Evolutionary conservation across 768 basidiomycete species (phyloP), one percentile per base, ranked within the genome.

Genomic region (Agaricus subrufescens): DNA sequence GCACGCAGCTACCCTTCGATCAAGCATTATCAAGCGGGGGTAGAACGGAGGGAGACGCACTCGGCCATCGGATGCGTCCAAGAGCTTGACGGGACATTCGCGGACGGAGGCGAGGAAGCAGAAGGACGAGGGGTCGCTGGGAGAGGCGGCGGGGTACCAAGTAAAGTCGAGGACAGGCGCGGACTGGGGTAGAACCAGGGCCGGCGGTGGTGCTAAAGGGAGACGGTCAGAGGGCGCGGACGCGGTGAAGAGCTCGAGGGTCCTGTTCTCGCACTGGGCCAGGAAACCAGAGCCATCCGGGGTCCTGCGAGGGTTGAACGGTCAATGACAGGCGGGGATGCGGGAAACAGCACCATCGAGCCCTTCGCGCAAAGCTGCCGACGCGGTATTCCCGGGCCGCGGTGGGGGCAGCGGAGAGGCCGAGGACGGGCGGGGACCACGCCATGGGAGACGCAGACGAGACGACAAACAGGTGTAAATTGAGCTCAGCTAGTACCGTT

Each of bases 71-170:
- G 71, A 73, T 0, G 84, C 96, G 63, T 98, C 92, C 0, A 97
- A 71, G 12, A 98, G 74, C 62, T 91, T 88, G 1, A 98, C 82
- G 0, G 95, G 94, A 44, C 82, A 82, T 66, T 96, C 94, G 26
- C 91, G 80, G 6, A 95, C 83, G 5, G 89, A 93, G 0, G 89
- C 81, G 0, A 92, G 72, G 66, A 94, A 94, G 68, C 94, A 95
- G 66, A 82, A 97, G 1, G 85, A 76, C 0, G 85, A 78, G 0
- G 83, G 81, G 44, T 85, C 75, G 6, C 65, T 62, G 1, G 69
- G 61, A 0, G 82, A 80, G 0, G 94, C 94, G 1, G 79, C 75
- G 0, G 96, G 94, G 65, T 89, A 96, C 94, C 95, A 98, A 15
- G 77, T 58, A 60, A 83, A 87, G 54, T 94, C 90, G 37, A 94